phyloP scores from a whole-genome alignment of 148 eudicot species.

The Fagopyrum homotropicum region DNA sequence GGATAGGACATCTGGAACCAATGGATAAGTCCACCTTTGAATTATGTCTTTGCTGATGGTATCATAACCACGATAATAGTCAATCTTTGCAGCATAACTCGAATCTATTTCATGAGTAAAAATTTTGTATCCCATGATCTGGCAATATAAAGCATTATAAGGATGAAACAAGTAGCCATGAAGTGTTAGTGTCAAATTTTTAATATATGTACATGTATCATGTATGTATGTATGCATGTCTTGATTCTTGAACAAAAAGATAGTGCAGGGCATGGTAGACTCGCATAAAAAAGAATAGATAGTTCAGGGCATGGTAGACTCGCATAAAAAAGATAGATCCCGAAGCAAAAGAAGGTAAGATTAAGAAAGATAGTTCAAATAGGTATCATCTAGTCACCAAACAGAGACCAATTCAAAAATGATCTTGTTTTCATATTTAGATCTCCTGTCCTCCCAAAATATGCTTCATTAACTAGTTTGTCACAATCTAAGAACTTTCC shows the following conservation, averaged over 20 bases:
- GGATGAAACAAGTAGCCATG: constrained; percentile 4
- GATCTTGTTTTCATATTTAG: neutral
- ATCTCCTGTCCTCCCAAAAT: neutral
- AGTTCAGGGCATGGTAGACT: neutral
- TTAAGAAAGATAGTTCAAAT: neutral
- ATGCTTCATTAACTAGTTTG: neutral
- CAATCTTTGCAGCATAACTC: constrained; percentile 87
- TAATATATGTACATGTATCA: neutral
- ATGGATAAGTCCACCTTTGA: constrained; percentile 93
- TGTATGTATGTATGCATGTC: neutral
- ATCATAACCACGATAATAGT: constrained; percentile 85
- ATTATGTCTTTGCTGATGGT: constrained; percentile 91
- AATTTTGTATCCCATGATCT: constrained; percentile 97
- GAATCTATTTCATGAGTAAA: constrained; percentile 89
- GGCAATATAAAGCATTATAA: constrained; percentile 19
- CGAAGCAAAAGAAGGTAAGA: neutral
- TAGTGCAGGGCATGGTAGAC: neutral
- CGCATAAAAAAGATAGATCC: neutral
- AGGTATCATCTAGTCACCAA: neutral
- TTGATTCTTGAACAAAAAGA: neutral
- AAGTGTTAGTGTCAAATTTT: neutral
- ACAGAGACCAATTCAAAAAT: neutral
- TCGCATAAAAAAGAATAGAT: neutral
- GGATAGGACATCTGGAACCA: constrained; percentile 84
- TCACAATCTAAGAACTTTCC: neutral